Evolutionary conservation across 1,284 basidiomycete species (phyloP).

Genomic region (Sutorius eximius): DNA sequence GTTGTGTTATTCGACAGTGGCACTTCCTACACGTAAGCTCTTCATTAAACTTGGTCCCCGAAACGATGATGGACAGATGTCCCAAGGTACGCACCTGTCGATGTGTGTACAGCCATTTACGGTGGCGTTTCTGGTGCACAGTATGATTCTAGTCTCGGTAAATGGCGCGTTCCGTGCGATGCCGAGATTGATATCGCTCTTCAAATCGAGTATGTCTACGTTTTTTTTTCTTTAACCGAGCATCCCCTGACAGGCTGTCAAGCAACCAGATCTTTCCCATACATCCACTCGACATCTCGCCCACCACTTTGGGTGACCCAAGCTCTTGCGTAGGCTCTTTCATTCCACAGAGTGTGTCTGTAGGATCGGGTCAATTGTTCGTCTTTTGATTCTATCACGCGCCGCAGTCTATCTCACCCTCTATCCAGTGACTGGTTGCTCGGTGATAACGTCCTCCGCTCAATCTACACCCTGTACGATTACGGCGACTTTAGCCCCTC

Average conservation of each 20-base stretch:
- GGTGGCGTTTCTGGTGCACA: constrained; percentile 56
- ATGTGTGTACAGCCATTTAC: constrained; percentile 67
- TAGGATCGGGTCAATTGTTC: constrained; percentile 62
- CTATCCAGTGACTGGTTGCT: constrained; percentile 69
- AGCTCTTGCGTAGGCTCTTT: constrained; percentile 69
- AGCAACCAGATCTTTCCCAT: constrained; percentile 70
- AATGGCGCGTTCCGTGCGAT: constrained; percentile 71
- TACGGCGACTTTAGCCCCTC: constrained; percentile 75
- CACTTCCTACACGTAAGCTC: constrained; percentile 70
- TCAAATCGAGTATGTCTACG: constrained; percentile 60
- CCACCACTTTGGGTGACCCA: constrained; percentile 44
- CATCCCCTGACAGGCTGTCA: constrained; percentile 12
- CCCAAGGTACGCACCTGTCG: constrained; percentile 61
- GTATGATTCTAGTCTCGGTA: constrained; percentile 48
- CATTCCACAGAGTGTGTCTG: constrained; percentile 57
- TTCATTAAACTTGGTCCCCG: constrained; percentile 2
- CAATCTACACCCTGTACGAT: constrained; percentile 82
- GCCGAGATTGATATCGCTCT: constrained; percentile 73
- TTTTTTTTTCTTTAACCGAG: constrained; percentile 8
- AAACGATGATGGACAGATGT: constrained; percentile 4
- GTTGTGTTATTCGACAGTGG: constrained; percentile 75
- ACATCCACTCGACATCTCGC: constrained; percentile 72
- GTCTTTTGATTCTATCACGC: constrained; percentile 29
- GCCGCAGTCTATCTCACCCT: constrained; percentile 6
- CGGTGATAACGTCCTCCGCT: constrained; percentile 80